Conservation (phyloP, 176 grass and related monocot species). For the Zizania latifolia region DNA sequence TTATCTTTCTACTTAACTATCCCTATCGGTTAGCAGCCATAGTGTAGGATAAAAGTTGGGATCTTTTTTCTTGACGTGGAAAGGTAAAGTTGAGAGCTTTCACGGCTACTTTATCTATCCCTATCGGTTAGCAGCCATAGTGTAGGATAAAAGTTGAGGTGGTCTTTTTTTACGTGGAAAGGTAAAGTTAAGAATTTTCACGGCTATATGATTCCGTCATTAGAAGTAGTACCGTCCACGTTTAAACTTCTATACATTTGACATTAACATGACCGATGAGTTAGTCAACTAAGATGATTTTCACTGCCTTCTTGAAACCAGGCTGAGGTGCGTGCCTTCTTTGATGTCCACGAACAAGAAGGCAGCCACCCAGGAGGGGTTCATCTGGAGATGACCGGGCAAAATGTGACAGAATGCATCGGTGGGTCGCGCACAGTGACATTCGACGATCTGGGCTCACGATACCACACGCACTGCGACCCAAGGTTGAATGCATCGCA, state of each 20-base stretch:
- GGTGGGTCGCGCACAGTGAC: conserved; percentile 63
- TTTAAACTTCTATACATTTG: neutral
- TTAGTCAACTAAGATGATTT: conserved; percentile 5
- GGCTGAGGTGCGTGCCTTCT: conserved; percentile 79
- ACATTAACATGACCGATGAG: neutral
- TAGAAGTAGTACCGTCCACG: neutral
- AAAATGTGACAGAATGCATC: conserved; percentile 82
- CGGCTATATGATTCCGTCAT: neutral
- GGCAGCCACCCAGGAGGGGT: conserved; percentile 73
- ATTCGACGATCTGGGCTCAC: conserved; percentile 61
- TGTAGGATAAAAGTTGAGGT: neutral
- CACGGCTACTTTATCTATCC: neutral
- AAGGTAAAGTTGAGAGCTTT: too few relatives aligned
- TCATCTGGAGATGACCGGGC: conserved; percentile 82
- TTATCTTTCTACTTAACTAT: neutral
- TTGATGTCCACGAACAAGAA: conserved; percentile 79
- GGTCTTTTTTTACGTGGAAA: too few relatives aligned
- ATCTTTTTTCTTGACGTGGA: too few relatives aligned
- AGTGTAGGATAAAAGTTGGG: neutral
- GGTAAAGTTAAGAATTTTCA: neutral
- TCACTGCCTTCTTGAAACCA: conserved; percentile 22
- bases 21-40: neutral
- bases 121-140: neutral
- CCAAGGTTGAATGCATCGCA: conserved; percentile 85
- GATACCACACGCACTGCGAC: conserved; percentile 71